Base-by-base conservation (phyloP, 495 filamentous ascomycete species). In the Pyrenula aspistea region DNA sequence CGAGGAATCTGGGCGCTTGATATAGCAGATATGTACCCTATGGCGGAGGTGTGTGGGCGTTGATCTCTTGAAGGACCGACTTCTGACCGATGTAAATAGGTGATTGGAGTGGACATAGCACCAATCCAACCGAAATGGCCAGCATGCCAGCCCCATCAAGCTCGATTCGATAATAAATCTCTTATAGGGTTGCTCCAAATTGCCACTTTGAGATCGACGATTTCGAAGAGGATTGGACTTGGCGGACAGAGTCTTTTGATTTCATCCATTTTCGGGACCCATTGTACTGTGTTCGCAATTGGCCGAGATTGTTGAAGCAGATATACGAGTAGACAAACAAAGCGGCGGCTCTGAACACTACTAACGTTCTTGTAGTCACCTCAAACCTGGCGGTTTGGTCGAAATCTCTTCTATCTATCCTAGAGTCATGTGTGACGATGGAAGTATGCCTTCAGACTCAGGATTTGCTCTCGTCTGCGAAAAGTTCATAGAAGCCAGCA, bases 321-420 rank as follows among this genome's bases (percentile, higher is more conserved):
- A 67, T 63, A 24, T 66, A 70, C 23, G 63, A 63, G 68, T 71
- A 66, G 25, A 59, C 42, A 42, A 8, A 8, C 31, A 4, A 42
- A 15, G 15, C 31, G 4, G 4, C 8, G 15, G 8, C 15, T 8
- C 31, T 2, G 25, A 23, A 4, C 50, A 12, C 22, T 55, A 24
- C 49, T 20, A 12, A 22, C 22, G 21, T 49, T 22, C 2, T 48
- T 15, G 24, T 49, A 75, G 72, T 22, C 66, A 68, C 61, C 65
- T 82, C 11, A 77, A 77, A 54, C 85, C 85, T 2, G 85, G 85
- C 24, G 86, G 78, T 58, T 87, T 80, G 73, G 67, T 84, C 53
- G 83, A 87, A 58, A 71, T 84, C 50, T 73, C 78, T 54, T 80
- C 83, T 57, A 73, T 80, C 42, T 62, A 69, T 24, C 75, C 79